phyloP scores from a whole-genome alignment of 164 flowering plant genomes.

The Vitis rupestris region DNA sequence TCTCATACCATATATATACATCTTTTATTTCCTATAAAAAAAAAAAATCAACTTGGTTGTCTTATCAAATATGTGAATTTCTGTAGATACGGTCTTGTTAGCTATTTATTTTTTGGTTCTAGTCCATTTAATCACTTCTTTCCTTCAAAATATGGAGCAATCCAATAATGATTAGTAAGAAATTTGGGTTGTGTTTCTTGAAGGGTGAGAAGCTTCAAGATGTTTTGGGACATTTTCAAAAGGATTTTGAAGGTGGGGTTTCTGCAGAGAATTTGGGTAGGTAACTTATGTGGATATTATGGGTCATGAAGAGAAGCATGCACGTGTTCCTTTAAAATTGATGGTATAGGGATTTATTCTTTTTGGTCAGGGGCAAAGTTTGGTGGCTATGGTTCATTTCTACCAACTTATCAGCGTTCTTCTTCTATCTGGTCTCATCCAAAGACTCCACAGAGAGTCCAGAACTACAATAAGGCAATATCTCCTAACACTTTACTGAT shows the following conservation, averaged over 20 bases:
- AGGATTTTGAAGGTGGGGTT: constrained; percentile 76
- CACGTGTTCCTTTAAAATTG: constrained; percentile 6
- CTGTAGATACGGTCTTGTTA: too few species aligned
- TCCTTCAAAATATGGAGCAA: too few species aligned
- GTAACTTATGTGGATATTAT: constrained; percentile 16
- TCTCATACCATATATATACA: too few species aligned
- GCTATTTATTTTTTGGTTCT: constrained; percentile 1
- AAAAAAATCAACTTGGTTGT: not conserved
- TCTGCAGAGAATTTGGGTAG: constrained; percentile 78
- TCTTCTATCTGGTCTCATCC: constrained; percentile 46
- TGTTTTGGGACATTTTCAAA: constrained; percentile 77
- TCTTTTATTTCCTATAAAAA: too few species aligned
- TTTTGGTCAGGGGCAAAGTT: constrained; percentile 64
- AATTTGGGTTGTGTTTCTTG: constrained; percentile 6
- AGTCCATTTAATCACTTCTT: not conserved
- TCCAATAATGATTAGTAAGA: not conserved
- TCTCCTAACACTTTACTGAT: constrained; percentile 32
- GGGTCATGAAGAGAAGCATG: not conserved
- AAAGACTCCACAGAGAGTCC: constrained; percentile 37
- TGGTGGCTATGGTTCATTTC: constrained; percentile 89
- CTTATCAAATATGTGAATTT: too few species aligned
- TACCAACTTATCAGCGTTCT: constrained; percentile 61
- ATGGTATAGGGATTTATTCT: constrained; percentile 10
- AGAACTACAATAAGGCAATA: constrained; percentile 22
- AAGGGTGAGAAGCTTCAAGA: constrained; percentile 68